Evolutionary conservation across 768 basidiomycete genomes (phyloP).

Genomic region (Termitomyces sp.): DNA sequence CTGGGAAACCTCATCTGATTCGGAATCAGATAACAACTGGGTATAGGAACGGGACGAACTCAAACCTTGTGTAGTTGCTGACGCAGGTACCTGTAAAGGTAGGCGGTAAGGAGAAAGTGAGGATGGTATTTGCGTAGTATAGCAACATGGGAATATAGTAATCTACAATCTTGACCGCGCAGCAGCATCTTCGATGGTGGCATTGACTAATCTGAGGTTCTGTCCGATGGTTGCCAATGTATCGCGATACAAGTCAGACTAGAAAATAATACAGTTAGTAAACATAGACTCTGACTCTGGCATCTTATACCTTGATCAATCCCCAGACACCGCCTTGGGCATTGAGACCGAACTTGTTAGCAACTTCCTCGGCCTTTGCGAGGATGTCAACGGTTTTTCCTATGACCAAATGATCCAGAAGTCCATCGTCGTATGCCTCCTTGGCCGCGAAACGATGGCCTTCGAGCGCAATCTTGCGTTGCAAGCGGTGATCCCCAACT

Average conservation of each 20-base stretch:
- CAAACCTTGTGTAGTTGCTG: background rate
- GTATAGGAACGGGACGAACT: background rate
- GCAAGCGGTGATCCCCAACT: slow-evolving; percentile 47
- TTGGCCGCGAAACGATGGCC: slow-evolving; percentile 72
- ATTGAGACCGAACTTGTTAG: slow-evolving; percentile 41
- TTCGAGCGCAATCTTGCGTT: slow-evolving; percentile 73
- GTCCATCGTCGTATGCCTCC: slow-evolving; percentile 60
- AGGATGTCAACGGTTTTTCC: slow-evolving; percentile 57
- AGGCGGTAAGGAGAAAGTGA: background rate
- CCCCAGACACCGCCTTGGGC: slow-evolving; percentile 67
- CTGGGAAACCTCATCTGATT: background rate
- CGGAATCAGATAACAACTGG: background rate
- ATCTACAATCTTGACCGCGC: slow-evolving; percentile 40
- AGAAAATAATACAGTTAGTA: slow-evolving; percentile 6
- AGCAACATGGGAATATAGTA: background rate
- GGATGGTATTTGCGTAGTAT: background rate
- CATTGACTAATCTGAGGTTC: slow-evolving; percentile 28
- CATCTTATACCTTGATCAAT: slow-evolving; percentile 50
- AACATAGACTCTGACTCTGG: background rate
- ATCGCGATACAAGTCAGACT: slow-evolving; percentile 54
- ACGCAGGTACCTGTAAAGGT: background rate
- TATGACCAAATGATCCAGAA: slow-evolving; percentile 66
- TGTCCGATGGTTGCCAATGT: slow-evolving; percentile 38
- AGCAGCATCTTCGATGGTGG: slow-evolving; percentile 41
- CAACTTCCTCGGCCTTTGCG: slow-evolving; percentile 59